Evolutionary conservation across 1,284 basidiomycete genomes (phyloP).

Genomic region (Mycena sp.): DNA sequence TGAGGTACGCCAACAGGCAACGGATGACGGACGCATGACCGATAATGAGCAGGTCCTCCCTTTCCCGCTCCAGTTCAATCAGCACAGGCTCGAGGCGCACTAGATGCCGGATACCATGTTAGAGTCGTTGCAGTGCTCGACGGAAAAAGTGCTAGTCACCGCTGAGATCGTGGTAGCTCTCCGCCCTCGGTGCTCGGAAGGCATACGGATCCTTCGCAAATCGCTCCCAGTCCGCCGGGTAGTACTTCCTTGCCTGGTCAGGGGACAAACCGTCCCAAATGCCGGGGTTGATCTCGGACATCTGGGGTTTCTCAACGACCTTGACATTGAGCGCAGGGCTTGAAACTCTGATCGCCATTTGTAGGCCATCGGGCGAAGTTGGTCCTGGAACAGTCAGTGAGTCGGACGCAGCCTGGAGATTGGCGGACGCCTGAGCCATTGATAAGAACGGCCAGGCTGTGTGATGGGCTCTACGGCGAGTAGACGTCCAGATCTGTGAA

Average conservation of each 20-base stretch:
- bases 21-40: constrained; percentile 99
- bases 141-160: constrained; percentile 33
- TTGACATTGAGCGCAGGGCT: constrained; percentile 64
- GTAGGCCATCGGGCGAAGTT: constrained; percentile 22
- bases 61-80: constrained; percentile 95
- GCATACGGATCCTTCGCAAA: constrained; percentile 95
- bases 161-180: constrained; percentile 81
- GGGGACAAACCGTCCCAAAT: constrained; percentile 96
- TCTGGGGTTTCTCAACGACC: constrained; percentile 94
- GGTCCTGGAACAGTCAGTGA: constrained; percentile 16
- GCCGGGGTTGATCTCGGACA: constrained; percentile 98
- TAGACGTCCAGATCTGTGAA: constrained; percentile 94
- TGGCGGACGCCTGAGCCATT: constrained; percentile 38
- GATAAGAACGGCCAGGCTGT: constrained; percentile 95
- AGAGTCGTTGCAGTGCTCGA: constrained; percentile 72
- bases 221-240: constrained; percentile 94
- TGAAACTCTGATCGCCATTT: constrained; percentile 28
- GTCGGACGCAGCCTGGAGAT: constrained; percentile 29
- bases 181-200: constrained; percentile 91
- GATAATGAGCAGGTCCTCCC: constrained; percentile 97
- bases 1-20: constrained; percentile 91
- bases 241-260: constrained; percentile 89
- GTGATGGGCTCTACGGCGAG: constrained; percentile 91
- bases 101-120: constrained; percentile 72
- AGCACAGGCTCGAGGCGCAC: constrained; percentile 97